Evolutionary conservation across 164 flowering plant species (phyloP).

Genomic region (Piper longum): DNA sequence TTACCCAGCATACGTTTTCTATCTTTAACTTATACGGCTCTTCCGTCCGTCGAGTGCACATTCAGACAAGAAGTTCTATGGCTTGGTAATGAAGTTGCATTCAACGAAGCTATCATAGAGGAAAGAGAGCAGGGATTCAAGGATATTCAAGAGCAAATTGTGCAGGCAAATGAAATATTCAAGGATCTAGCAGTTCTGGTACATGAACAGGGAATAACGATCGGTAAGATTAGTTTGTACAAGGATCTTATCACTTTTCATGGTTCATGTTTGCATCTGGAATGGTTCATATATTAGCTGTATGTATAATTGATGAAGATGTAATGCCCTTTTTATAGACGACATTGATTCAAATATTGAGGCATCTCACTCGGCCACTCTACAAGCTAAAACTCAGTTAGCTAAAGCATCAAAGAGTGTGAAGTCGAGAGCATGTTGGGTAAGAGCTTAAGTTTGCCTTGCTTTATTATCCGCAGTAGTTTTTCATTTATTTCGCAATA

Average conservation of each 20-base stretch:
- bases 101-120: slow-evolving; percentile 65
- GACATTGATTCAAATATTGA: slow-evolving; percentile 56
- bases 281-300: background rate
- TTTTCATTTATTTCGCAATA: background rate
- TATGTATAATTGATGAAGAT: background rate
- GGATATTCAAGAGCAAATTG: slow-evolving; percentile 52
- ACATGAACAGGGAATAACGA: slow-evolving; percentile 52
- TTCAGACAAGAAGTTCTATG: slow-evolving; percentile 48
- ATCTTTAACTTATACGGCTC: background rate
- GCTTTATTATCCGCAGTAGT: background rate
- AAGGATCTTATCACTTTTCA: background rate
- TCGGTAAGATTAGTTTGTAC: slow-evolving; percentile 30
- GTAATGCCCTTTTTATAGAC: slow-evolving; percentile 23
- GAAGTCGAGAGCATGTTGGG: slow-evolving; percentile 53
- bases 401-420: slow-evolving; percentile 51
- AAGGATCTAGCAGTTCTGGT: slow-evolving; percentile 69
- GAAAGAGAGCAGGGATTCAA: slow-evolving; percentile 62
- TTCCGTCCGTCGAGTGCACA: background rate
- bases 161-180: slow-evolving; percentile 52
- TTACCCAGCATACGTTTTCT: background rate
- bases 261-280: background rate
- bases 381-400: slow-evolving; percentile 45
- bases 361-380: slow-evolving; percentile 34
- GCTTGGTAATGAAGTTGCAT: slow-evolving; percentile 53
- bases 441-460: slow-evolving; percentile 6